Conservation (phyloP, 805 yeast species). For the Pichia cabralensis region DNA sequence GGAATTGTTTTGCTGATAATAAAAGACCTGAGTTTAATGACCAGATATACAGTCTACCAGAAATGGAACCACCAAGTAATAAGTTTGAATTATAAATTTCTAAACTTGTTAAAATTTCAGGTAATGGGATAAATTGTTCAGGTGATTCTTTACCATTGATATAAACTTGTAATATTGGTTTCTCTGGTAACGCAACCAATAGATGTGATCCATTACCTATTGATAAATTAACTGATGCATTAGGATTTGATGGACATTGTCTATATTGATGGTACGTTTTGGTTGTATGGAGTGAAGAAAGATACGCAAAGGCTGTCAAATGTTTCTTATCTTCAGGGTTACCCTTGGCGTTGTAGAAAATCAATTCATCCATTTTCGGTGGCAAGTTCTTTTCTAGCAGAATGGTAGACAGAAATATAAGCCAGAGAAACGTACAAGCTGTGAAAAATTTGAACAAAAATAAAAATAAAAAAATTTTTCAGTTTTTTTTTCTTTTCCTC, state of each 20-base stretch:
- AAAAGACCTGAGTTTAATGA: constrained; percentile 70
- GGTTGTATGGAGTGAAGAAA: constrained; percentile 37
- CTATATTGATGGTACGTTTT: constrained; percentile 41
- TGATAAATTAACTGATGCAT: constrained; percentile 40
- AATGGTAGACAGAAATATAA: no score
- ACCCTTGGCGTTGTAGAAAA: constrained; percentile 38
- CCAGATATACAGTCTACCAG: constrained; percentile 84
- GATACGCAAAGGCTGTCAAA: constrained; percentile 27
- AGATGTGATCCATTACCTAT: constrained; percentile 39
- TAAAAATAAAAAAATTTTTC: no score
- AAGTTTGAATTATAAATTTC: constrained; percentile 35
- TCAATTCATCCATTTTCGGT: constrained; percentile 46
- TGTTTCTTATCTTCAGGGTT: constrained; percentile 31
- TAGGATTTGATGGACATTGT: constrained; percentile 36
- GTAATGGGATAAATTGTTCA: constrained; percentile 75
- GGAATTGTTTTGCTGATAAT: constrained; percentile 65
- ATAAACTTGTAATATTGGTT: constrained; percentile 70
- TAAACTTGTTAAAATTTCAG: constrained; percentile 62
- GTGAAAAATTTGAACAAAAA: no score
- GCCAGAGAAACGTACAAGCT: no score
- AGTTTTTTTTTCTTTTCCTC: no score
- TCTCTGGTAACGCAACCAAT: constrained; percentile 56
- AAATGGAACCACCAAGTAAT: constrained; percentile 59
- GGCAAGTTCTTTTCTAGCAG: no score
- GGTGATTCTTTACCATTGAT: constrained; percentile 59